Evolutionary conservation across 2,329 filamentous ascomycete species (phyloP).

Genomic region (Stagonosporopsis chrysanthemi): DNA sequence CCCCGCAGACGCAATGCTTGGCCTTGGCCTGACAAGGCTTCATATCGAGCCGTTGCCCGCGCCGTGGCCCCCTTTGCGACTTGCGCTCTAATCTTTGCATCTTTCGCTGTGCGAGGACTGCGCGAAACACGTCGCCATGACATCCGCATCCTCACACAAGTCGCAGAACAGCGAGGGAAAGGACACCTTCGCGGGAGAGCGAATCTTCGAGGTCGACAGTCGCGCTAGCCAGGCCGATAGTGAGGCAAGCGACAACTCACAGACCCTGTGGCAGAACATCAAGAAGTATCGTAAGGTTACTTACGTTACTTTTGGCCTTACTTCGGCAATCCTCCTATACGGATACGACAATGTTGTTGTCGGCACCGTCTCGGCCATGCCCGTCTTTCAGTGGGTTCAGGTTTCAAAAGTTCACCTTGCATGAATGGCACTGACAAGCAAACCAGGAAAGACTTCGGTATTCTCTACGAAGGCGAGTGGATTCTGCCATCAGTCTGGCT

Average conservation of each 20-base stretch:
- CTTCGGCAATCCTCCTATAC: constrained; percentile 40
- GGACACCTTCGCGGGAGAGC: constrained; percentile 14
- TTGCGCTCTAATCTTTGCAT: background rate
- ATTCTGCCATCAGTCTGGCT: constrained; percentile 42
- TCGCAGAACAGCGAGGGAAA: constrained; percentile 9
- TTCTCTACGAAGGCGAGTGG: constrained; percentile 33
- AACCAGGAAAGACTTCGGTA: constrained; percentile 36
- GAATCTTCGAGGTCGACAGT: constrained; percentile 22
- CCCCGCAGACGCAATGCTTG: constrained; percentile 15
- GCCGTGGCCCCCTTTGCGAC: constrained; percentile 1
- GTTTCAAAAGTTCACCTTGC: background rate
- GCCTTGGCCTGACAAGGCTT: constrained; percentile 16
- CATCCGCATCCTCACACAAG: constrained; percentile 14
- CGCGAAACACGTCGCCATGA: constrained; percentile 10
- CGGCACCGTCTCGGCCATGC: constrained; percentile 41
- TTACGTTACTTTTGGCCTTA: constrained; percentile 33
- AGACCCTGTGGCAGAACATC: constrained; percentile 40
- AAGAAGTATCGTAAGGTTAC: constrained; percentile 42
- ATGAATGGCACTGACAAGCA: background rate
- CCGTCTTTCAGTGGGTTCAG: constrained; percentile 39
- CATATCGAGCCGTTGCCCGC: constrained; percentile 19
- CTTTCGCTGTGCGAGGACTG: background rate
- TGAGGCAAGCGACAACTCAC: constrained; percentile 27
- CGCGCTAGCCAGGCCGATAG: constrained; percentile 7
- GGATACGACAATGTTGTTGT: constrained; percentile 44